A percentile compares a stretch with the other conserved stretches of the same genome.
Conservation (phyloP, 169 alveolate species). For the Amoebophrya sp. region DNA sequence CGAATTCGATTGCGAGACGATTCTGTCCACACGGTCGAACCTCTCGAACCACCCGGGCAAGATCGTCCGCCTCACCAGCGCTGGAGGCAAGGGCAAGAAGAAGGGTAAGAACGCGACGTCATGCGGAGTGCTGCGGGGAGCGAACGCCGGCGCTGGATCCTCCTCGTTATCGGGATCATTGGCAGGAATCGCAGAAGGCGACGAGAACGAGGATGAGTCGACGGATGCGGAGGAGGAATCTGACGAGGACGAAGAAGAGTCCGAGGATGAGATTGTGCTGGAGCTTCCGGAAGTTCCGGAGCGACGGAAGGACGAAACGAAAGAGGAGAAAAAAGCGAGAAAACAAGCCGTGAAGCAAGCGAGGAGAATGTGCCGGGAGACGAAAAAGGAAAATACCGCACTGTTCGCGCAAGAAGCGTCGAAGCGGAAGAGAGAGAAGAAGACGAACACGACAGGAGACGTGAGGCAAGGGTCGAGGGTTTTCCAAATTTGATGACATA, state of each 20-base stretch:
- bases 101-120: background rate
- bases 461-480: background rate
- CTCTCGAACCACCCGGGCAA: background rate
- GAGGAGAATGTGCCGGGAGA: background rate
- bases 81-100: background rate
- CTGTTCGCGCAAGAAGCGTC: background rate
- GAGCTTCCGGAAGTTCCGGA: background rate
- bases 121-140: background rate
- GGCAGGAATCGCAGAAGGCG: background rate
- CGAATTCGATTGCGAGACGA: slow-evolving; percentile 1
- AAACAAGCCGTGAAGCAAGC: background rate
- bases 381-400: background rate
- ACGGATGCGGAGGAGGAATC: background rate
- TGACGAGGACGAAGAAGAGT: background rate
- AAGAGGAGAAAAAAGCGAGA: background rate
- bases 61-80: background rate
- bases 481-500: background rate
- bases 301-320: background rate
- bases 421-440: background rate
- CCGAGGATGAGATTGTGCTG: background rate
- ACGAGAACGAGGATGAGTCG: background rate
- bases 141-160: background rate
- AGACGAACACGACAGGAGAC: background rate
- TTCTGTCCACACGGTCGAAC: background rate
- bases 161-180: no score